A percentile compares a stretch with the other conserved stretches of the same genome.
phyloP scores from a whole-genome alignment of 495 filamentous ascomycete genomes.

The Penicillium cinerascens region DNA sequence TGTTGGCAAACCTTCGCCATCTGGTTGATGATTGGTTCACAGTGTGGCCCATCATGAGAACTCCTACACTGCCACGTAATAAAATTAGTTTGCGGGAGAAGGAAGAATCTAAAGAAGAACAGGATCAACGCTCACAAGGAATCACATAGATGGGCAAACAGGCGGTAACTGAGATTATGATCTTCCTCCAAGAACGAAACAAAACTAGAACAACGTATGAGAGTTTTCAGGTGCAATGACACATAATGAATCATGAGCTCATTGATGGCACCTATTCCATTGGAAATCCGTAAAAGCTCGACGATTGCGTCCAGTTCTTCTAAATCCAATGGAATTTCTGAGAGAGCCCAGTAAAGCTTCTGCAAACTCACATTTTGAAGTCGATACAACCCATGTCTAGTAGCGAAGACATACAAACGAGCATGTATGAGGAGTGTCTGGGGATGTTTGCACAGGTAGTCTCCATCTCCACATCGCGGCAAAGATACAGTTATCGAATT shows the following conservation, averaged over 20 bases:
- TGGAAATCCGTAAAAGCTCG: constrained; percentile 1
- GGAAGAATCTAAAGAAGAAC: too few relatives aligned
- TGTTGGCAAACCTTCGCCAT: too few relatives aligned
- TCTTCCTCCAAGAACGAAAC: too few relatives aligned
- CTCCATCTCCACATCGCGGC: constrained; percentile 5
- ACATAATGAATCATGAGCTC: not conserved
- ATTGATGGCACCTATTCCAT: not conserved
- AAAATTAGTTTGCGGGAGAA: too few relatives aligned
- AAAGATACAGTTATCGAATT: constrained; percentile 8
- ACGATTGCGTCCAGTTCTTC: not conserved
- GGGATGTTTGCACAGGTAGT: constrained; percentile 6
- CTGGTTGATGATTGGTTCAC: too few relatives aligned
- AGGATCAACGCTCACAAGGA: too few relatives aligned
- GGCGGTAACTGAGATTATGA: too few relatives aligned
- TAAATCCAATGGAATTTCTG: constrained; percentile 1
- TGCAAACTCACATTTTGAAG: constrained; percentile 2
- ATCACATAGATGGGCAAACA: too few relatives aligned
- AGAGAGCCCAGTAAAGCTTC: constrained; percentile 3
- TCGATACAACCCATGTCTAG: not conserved
- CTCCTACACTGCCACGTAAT: too few relatives aligned
- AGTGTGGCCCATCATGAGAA: too few relatives aligned
- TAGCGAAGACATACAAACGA: constrained; percentile 4
- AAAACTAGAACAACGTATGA: not conserved
- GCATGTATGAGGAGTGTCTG: constrained; percentile 4
- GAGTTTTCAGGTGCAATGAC: constrained; percentile 1